phyloP scores from a whole-genome alignment of 495 filamentous ascomycete species.

The Acidiella bohemica region DNA sequence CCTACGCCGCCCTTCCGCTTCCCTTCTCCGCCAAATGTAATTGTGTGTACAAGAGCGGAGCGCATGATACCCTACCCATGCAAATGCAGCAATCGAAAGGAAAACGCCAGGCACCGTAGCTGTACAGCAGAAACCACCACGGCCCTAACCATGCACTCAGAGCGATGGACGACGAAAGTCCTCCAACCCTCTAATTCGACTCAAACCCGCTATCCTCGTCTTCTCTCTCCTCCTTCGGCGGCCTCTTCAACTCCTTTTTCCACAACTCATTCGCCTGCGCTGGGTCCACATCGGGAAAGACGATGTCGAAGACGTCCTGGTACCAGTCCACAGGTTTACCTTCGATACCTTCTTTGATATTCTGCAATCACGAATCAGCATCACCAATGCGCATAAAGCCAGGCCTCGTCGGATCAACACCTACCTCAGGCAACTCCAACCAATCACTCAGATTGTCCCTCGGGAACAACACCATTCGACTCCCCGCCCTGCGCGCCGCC shows the following conservation, averaged over 20 bases:
- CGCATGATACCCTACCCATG: no score
- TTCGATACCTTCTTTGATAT: conserved; percentile 90
- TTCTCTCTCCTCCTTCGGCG: conserved; percentile 37
- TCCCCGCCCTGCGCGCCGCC: conserved; percentile 83
- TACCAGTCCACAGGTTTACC: conserved; percentile 89
- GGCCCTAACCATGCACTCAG: background rate
- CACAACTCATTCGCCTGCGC: conserved; percentile 57
- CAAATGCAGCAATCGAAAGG: no score
- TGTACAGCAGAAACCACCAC: no score
- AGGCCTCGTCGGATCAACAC: conserved; percentile 29
- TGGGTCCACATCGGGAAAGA: conserved; percentile 72
- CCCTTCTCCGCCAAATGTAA: no score
- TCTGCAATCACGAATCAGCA: conserved; percentile 46
- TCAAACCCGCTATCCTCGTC: conserved; percentile 26
- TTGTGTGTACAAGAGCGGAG: no score
- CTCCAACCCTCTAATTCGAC: background rate
- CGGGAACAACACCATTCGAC: conserved; percentile 91
- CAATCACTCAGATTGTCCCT: conserved; percentile 90
- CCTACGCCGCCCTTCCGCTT: no score
- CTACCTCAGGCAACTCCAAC: conserved; percentile 92
- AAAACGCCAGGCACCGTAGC: no score
- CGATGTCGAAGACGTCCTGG: conserved; percentile 77
- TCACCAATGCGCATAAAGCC: no score
- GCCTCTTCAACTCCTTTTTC: conserved; percentile 55
- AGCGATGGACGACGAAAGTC: background rate